Conservation (phyloP, 2,329 filamentous ascomycete genomes). For the Aspergillus fumigatus region DNA sequence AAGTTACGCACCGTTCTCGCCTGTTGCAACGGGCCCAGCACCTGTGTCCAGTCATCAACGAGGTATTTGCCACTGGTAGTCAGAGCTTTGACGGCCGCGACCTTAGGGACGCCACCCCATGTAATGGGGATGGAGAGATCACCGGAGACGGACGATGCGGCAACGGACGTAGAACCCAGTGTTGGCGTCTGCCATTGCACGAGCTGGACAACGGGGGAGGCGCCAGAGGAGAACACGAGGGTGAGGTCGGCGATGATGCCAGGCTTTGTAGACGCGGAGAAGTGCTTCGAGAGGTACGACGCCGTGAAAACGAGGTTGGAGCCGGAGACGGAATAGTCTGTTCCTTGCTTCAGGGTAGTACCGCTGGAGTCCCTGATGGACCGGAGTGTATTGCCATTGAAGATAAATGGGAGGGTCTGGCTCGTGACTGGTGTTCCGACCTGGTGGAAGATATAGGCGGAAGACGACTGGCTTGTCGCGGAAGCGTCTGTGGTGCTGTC, state of each 20-base stretch:
- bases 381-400: conserved; percentile 52
- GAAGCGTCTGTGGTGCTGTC: conserved; percentile 49
- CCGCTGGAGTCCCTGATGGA: conserved; percentile 37
- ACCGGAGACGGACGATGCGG: conserved; percentile 29
- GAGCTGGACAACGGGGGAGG: conserved; percentile 45
- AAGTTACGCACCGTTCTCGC: conserved; percentile 31
- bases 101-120: conserved; percentile 48
- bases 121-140: conserved; percentile 49
- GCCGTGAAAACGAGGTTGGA: conserved; percentile 46
- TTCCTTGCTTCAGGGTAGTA: conserved; percentile 30
- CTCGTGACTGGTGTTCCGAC: conserved; percentile 42
- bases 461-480: conserved; percentile 45
- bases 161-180: conserved; percentile 22
- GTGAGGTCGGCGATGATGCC: conserved; percentile 51
- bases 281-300: conserved; percentile 44
- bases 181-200: conserved; percentile 51
- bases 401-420: conserved; percentile 45
- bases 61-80: conserved; percentile 47
- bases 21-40: conserved; percentile 50
- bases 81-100: conserved; percentile 50
- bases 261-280: conserved; percentile 38
- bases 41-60: conserved; percentile 55
- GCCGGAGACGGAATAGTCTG: conserved; percentile 47
- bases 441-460: conserved; percentile 54
- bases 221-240: conserved; percentile 50